Conservation (phyloP, 306 rosid species). For the Inga oerstediana region DNA sequence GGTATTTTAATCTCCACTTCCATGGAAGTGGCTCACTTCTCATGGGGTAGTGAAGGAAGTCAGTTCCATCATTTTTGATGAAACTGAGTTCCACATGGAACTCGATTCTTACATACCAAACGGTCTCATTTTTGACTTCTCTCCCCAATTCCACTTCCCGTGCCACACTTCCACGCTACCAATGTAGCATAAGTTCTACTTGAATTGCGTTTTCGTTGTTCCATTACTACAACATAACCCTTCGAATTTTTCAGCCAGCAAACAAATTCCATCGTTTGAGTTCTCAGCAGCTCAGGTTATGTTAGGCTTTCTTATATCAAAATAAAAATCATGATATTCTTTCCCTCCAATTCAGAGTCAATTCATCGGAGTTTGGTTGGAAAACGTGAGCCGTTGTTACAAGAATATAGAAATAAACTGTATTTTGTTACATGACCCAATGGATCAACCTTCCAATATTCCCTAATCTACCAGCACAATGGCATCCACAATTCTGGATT, state of each 20-base stretch:
- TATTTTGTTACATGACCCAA: slow-evolving; percentile 48
- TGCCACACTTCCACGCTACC: too few species aligned
- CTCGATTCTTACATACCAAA: too few species aligned
- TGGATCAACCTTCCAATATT: slow-evolving; percentile 43
- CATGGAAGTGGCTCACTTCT: too few species aligned
- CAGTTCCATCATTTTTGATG: too few species aligned
- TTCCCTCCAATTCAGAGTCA: not conserved
- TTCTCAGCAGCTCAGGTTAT: too few species aligned
- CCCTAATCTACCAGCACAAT: slow-evolving; percentile 35
- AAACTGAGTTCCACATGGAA: too few species aligned
- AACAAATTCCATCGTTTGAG: too few species aligned
- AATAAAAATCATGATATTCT: not conserved
- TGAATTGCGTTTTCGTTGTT: not conserved
- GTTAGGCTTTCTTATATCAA: not conserved
- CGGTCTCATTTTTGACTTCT: too few species aligned
- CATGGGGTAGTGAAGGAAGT: too few species aligned
- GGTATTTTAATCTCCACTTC: too few species aligned
- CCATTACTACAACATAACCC: not conserved
- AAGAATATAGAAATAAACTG: slow-evolving; percentile 42
- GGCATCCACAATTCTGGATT: slow-evolving; percentile 46
- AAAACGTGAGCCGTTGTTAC: slow-evolving; percentile 26
- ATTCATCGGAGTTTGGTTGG: not conserved
- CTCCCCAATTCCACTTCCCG: too few species aligned
- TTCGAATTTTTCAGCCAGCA: not conserved
- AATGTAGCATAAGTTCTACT: not conserved